A percentile compares a stretch with the other conserved stretches of the same genome.
Conservation (phyloP, 164 flowering plant species). For the Dillenia suffruticosa region DNA sequence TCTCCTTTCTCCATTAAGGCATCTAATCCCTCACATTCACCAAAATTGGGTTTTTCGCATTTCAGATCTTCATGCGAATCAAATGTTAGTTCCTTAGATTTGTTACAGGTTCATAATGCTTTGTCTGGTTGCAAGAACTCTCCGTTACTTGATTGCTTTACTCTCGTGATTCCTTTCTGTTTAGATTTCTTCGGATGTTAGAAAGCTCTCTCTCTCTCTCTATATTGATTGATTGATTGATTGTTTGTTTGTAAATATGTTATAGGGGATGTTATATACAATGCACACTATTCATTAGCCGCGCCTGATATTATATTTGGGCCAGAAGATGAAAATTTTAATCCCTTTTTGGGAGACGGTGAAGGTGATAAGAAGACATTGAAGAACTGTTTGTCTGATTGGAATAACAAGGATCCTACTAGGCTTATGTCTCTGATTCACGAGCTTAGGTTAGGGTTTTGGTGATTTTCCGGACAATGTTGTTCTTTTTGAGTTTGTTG, state of each 20-base stretch:
- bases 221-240: background rate
- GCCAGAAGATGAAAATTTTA: constrained; percentile 67
- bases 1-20: constrained; percentile 66
- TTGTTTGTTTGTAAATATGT: background rate
- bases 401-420: constrained; percentile 75
- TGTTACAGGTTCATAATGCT: constrained; percentile 58
- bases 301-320: constrained; percentile 87
- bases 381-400: constrained; percentile 46
- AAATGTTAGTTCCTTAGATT: background rate
- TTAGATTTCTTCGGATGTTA: constrained; percentile 65
- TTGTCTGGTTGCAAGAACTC: constrained; percentile 67
- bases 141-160: constrained; percentile 58
- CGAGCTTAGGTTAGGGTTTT: constrained; percentile 56
- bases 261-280: constrained; percentile 84
- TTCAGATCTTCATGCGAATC: background rate
- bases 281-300: constrained; percentile 53
- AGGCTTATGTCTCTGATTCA: constrained; percentile 52
- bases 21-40: background rate
- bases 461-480: background rate
- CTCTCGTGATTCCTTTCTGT: constrained; percentile 67
- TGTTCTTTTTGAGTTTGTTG: background rate
- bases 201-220: constrained; percentile 10
- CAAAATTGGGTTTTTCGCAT: background rate
- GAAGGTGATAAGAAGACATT: constrained; percentile 20
- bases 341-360: constrained; percentile 35